phyloP scores from a whole-genome alignment of 2,329 filamentous ascomycete species.

The Hypoxylon sp. region DNA sequence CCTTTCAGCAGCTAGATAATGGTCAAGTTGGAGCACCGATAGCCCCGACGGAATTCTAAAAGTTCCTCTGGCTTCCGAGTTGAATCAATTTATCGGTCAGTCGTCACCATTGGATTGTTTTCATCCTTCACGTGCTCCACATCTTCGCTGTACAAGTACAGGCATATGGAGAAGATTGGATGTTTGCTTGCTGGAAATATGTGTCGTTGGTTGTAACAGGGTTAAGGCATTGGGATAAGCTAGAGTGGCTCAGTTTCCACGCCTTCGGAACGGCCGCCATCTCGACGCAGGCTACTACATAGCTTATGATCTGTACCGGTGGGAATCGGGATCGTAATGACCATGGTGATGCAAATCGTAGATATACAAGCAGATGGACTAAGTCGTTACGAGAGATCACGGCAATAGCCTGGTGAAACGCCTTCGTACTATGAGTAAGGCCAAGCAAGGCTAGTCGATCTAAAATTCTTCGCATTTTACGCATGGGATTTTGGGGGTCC shows the following conservation, averaged over 20 bases:
- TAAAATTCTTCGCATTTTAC: constrained; percentile 42
- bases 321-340: constrained; percentile 13
- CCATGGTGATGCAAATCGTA: constrained; percentile 21
- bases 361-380: constrained; percentile 14
- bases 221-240: constrained; percentile 33
- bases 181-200: constrained; percentile 35
- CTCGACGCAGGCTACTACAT: constrained; percentile 21
- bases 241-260: constrained; percentile 37
- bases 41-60: constrained; percentile 33
- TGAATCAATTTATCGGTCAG: constrained; percentile 29
- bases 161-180: constrained; percentile 17
- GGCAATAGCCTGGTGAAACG: constrained; percentile 39
- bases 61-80: constrained; percentile 20
- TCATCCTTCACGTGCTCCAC: constrained; percentile 35
- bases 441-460: constrained; percentile 37
- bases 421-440: constrained; percentile 25
- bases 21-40: constrained; percentile 43
- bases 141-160: constrained; percentile 17
- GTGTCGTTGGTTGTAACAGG: constrained; percentile 32
- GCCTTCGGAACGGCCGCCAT: constrained; percentile 36
- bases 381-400: constrained; percentile 21
- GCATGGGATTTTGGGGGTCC: constrained; percentile 42
- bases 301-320: constrained; percentile 14
- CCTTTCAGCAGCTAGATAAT: constrained; percentile 39
- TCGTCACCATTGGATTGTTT: constrained; percentile 30